These are phyloP conservation scores for Pharnaceum exiguum DNA, from an alignment of 148 eudicot species.

Conservation along the genomic window DNA sequence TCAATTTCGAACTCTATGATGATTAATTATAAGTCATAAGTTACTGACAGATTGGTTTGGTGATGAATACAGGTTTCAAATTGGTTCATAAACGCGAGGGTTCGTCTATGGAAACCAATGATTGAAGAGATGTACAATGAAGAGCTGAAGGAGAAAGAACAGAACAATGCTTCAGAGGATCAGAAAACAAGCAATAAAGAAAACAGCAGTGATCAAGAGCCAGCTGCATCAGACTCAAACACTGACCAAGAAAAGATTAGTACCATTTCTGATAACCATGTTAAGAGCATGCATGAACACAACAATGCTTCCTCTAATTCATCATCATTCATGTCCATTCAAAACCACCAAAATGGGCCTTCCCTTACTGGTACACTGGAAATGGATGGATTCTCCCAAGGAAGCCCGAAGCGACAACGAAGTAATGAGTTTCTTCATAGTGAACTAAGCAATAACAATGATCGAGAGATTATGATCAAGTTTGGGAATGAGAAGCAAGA, in stretches of 20 bases:
- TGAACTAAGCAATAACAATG: slow-evolving; percentile 15
- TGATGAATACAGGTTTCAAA: slow-evolving; percentile 54
- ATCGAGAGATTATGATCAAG: slow-evolving; percentile 30
- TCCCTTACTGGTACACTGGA: slow-evolving; percentile 37
- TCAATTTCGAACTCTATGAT: background rate
- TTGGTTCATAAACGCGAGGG: slow-evolving; percentile 89
- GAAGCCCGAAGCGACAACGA: slow-evolving; percentile 55
- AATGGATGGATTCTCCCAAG: slow-evolving; percentile 38
- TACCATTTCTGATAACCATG: slow-evolving; percentile 7
- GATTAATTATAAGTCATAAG: background rate
- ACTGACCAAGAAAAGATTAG: slow-evolving; percentile 13
- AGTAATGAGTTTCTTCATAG: slow-evolving; percentile 18
- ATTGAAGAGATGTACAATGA: slow-evolving; percentile 85
- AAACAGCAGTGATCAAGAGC: slow-evolving; percentile 14
- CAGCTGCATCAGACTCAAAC: background rate
- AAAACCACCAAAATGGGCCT: slow-evolving; percentile 32
- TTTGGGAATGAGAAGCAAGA: slow-evolving; percentile 31
- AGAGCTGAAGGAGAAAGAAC: slow-evolving; percentile 58
- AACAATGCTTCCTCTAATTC: slow-evolving; percentile 1
- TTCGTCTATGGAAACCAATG: slow-evolving; percentile 93
- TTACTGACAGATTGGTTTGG: background rate
- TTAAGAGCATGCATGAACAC: background rate
- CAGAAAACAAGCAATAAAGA: slow-evolving; percentile 24
- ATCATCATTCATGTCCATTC: slow-evolving; percentile 23
- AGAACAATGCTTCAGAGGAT: slow-evolving; percentile 32